These are phyloP conservation scores for Heterobasidion irregulare DNA, from an alignment of 1,284 basidiomycete genomes.

Conservation along the genomic window DNA sequence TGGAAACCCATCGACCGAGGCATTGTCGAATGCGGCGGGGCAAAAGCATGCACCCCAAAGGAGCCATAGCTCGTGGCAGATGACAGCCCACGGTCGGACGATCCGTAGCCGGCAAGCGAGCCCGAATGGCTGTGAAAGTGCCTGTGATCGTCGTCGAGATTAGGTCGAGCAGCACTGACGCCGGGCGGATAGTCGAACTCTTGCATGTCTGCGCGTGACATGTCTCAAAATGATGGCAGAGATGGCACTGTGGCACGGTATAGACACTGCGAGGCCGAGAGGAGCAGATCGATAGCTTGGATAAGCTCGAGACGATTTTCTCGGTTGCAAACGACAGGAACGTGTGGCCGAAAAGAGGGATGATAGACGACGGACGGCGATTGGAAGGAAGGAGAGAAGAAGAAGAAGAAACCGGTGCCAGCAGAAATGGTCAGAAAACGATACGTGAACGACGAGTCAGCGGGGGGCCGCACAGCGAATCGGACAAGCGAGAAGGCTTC, in stretches of 20 bases:
- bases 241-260: slow-evolving; percentile 7
- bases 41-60: slow-evolving; percentile 8
- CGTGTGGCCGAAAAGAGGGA: slow-evolving; percentile 3
- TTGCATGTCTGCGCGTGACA: slow-evolving; percentile 32
- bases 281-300: neutral
- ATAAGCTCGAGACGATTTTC: neutral
- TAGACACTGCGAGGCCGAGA: neutral
- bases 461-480: slow-evolving; percentile 28
- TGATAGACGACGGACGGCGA: slow-evolving; percentile 15
- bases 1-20: slow-evolving; percentile 25
- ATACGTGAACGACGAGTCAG: slow-evolving; percentile 27
- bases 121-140: neutral
- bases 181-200: slow-evolving; percentile 34
- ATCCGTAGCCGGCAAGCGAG: slow-evolving; percentile 4
- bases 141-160: neutral
- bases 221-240: slow-evolving; percentile 13
- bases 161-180: neutral
- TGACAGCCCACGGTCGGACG: slow-evolving; percentile 8
- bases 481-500: slow-evolving; percentile 17
- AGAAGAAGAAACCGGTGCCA: slow-evolving; percentile 16
- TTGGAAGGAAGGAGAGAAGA: slow-evolving; percentile 14
- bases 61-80: slow-evolving; percentile 11
- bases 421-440: slow-evolving; percentile 21
- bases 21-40: slow-evolving; percentile 18
- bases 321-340: slow-evolving; percentile 5